Evolutionary conservation across 2,329 filamentous ascomycete genomes (phyloP).

Genomic region (Cyphellophora attinorum): DNA sequence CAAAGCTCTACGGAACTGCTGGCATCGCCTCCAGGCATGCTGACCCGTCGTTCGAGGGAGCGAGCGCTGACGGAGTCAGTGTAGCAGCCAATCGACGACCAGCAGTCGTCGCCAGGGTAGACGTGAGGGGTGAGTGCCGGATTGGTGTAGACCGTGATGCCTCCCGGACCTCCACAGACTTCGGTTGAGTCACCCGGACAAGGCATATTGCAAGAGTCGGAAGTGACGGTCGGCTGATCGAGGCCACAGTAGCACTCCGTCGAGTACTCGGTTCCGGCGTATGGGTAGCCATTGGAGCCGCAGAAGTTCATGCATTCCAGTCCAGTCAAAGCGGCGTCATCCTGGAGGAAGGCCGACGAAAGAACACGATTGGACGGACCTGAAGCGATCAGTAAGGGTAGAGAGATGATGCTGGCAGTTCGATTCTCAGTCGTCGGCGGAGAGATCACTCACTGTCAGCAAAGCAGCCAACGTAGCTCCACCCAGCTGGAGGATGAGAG

Average conservation of each 20-base stretch:
- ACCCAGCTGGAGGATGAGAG: not conserved
- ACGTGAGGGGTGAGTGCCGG: not conserved
- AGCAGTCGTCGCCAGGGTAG: constrained; percentile 8
- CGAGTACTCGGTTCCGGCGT: constrained; percentile 12
- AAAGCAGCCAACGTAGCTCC: constrained; percentile 11
- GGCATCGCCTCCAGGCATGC: constrained; percentile 7
- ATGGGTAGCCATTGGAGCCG: constrained; percentile 9
- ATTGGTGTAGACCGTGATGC: constrained; percentile 8
- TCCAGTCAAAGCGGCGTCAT: constrained; percentile 37
- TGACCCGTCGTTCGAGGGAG: constrained; percentile 9
- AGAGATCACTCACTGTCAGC: constrained; percentile 9
- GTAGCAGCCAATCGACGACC: constrained; percentile 23
- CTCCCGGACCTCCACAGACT: constrained; percentile 30
- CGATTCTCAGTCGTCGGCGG: too few relatives aligned
- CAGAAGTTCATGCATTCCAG: constrained; percentile 21
- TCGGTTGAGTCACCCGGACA: constrained; percentile 28
- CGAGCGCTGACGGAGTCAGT: constrained; percentile 17
- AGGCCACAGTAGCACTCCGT: constrained; percentile 14
- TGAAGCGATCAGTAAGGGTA: too few relatives aligned
- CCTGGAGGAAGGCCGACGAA: not conserved
- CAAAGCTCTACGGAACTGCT: constrained; percentile 23
- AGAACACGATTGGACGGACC: constrained; percentile 5
- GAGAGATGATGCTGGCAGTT: too few relatives aligned
- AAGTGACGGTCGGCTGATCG: constrained; percentile 16
- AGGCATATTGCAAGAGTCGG: constrained; percentile 29